Percentiles rank a stretch among this genome's conserved stretches.
These are phyloP conservation scores for Tranzscheliella williamsii DNA, from an alignment of 1,284 basidiomycete species.

Conservation along the genomic window DNA sequence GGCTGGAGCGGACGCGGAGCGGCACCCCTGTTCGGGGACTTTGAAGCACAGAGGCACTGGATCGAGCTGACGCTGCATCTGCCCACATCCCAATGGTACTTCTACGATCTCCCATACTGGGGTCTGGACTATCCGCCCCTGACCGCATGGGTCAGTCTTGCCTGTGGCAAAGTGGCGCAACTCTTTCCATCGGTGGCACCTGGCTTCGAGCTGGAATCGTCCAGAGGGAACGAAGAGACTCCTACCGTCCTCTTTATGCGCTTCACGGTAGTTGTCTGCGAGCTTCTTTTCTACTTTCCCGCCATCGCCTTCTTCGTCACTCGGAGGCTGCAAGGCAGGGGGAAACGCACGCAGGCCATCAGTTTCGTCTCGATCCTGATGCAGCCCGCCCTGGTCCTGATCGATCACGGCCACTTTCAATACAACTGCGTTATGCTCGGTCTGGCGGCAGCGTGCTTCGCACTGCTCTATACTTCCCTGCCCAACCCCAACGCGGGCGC, in stretches of 20 bases:
- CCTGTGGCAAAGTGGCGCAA: conserved; percentile 20
- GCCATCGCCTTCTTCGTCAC: conserved; percentile 63
- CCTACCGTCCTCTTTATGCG: conserved; percentile 75
- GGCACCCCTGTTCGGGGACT: conserved; percentile 85
- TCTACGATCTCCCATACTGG: conserved; percentile 84
- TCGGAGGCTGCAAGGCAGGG: conserved; percentile 47
- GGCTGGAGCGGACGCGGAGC: conserved; percentile 68
- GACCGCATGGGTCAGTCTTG: conserved; percentile 69
- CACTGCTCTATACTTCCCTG: conserved; percentile 48
- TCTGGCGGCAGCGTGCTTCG: conserved; percentile 46
- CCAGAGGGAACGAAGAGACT: conserved; percentile 74
- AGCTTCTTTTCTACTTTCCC: conserved; percentile 75
- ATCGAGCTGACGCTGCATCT: conserved; percentile 83
- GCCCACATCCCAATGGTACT: conserved; percentile 78
- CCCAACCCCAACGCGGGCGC: conserved; percentile 45
- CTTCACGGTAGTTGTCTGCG: conserved; percentile 72
- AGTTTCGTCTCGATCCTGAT: conserved; percentile 68
- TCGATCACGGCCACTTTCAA: conserved; percentile 92
- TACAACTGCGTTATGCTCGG: conserved; percentile 61
- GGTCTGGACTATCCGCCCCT: conserved; percentile 80
- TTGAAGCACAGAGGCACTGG: conserved; percentile 92
- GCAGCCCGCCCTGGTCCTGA: conserved; percentile 79
- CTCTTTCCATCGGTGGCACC: conserved; percentile 23
- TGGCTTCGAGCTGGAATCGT: conserved; percentile 70
- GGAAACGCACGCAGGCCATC: conserved; percentile 50